Base-by-base conservation (phyloP, 495 filamentous ascomycete genomes). In the Friedmanniomyces simplex region DNA sequence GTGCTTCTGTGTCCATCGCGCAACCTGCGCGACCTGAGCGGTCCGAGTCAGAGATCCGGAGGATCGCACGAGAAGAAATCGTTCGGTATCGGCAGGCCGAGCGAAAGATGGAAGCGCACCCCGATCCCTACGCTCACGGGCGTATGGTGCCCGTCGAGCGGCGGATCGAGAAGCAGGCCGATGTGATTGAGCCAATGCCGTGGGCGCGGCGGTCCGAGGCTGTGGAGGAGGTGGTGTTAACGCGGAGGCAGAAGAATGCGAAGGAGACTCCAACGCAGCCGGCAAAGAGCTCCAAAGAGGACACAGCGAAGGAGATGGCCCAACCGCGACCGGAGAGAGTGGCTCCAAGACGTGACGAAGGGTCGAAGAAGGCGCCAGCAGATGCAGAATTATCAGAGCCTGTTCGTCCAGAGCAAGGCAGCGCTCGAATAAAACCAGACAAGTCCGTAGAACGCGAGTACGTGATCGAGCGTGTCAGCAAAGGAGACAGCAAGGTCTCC, bases 61-160 rank as follows among this genome's bases (percentile, higher is more conserved):
- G 25, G 28, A 52, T 63, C 36, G 50, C 58, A 12, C 26, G 62
- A 14, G 58, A 64, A 20, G 62, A 64, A 32, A 50, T 64, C 32
- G 45, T 54, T 30, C 54, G 54, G 7, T 64, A 64, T 24, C 47
- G 62, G 26, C 54, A 62, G 21, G 63, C 63, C 16, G 63, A 65
- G 41, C 50, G 63, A 1, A 58, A 51, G 47, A 34, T 65, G n/a
- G 63, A 61, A 26, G 55, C 55, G 4, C 63, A 63, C 36, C 55
- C 55, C 1, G 41, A 54, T 21, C 25, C 63, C 7, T 65, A 59
- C 46, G 55, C 49, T 28, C 63, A 65, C 48, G 63, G 63, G 0
- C 50, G 52, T 13, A 42, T 65, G 56, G 45, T 60, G 7, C 56
- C 59, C 18, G 41, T 61, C n/a, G 58, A 56, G 14, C 54, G 54